A percentile compares a stretch with the other conserved stretches of the same genome.
Conservation (phyloP, 306 rosid species). For the Cucurbita maxima region DNA sequence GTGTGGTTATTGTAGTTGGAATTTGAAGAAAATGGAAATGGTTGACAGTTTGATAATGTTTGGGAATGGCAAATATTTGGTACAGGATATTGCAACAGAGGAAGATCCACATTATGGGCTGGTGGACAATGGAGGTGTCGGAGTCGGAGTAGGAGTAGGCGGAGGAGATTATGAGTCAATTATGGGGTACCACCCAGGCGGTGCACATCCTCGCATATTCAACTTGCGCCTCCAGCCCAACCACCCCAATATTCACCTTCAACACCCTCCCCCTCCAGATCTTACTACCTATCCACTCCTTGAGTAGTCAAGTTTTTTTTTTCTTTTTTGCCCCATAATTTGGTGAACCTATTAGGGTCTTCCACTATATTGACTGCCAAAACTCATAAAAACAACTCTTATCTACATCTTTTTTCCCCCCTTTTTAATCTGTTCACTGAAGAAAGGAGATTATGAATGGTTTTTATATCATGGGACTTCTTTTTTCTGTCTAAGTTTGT, state of each 20-base stretch:
- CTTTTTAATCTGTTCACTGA: no score
- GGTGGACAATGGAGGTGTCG: constrained; percentile 40
- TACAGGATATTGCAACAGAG: constrained; percentile 36
- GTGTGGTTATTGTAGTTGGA: not conserved
- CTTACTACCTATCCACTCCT: constrained; percentile 54
- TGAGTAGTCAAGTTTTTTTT: constrained; percentile 2
- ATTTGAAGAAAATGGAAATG: no score
- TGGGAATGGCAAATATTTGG: not conserved
- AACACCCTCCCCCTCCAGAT: constrained; percentile 28
- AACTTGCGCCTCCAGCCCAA: constrained; percentile 36
- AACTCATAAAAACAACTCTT: not conserved
- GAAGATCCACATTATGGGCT: constrained; percentile 44
- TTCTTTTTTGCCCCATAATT: no score
- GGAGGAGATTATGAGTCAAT: constrained; percentile 35
- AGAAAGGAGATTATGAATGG: not conserved
- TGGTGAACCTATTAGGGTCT: no score
- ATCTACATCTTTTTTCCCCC: not conserved
- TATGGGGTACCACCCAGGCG: constrained; percentile 42
- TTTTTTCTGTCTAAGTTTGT: not conserved
- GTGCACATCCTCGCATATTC: constrained; percentile 41
- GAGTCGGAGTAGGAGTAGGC: constrained; percentile 18
- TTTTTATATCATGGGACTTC: not conserved
- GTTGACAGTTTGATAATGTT: no score
- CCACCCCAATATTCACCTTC: constrained; percentile 26
- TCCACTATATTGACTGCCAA: no score